Base-by-base conservation (phyloP, 2,329 filamentous ascomycete genomes). In the Sporothrix euskadiensis region DNA sequence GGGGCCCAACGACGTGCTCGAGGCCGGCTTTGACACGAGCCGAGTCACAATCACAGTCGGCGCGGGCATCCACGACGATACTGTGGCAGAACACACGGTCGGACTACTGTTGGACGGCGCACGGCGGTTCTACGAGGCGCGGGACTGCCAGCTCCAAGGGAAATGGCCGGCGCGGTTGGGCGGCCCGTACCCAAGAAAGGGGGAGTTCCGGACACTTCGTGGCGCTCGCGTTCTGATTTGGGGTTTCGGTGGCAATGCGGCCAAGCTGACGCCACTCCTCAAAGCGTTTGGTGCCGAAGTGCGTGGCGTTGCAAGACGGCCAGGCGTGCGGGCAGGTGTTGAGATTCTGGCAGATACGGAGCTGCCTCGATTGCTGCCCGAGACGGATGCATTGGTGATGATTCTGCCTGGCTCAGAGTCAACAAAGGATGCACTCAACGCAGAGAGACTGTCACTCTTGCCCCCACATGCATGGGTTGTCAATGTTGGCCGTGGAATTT, bases 101-200 rank as follows among this genome's bases (percentile, higher is more conserved):
- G 84, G 82, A 14, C 75, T 86, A 35, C 77, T 83, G 32, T 78
- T 83, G 26, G 78, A 76, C 68, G 79, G 79, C 71, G 82, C 82
- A 0, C 78, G 83, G 44, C 79, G 79, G 19, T 83, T 84, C 78
- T 80, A 81, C 75, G 82, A 81, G 70, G 83, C 83, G 83, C 81
- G 83, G 66, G 84, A 85, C 76, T 83, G 79, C 76, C 84, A 86
- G 76, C 75, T 79, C 12, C 80, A 82, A 73, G 77, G 78, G 49
- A 81, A 82, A 73, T 86, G 84, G 84, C 83, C 84, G 0, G 79
- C 74, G 1, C 83, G 85, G 74, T 79, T 61, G 32, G 57, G 57
- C 16, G 57, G 57, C 0, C 57, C 57, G 16, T 61, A 61, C 57
- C 57, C 57, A 8, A 16, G 57, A 4, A 14, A 19, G 32, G 57